These are phyloP conservation scores for Apiospora pterosperma DNA, from an alignment of 2,329 filamentous ascomycete species.

Conservation along the genomic window DNA sequence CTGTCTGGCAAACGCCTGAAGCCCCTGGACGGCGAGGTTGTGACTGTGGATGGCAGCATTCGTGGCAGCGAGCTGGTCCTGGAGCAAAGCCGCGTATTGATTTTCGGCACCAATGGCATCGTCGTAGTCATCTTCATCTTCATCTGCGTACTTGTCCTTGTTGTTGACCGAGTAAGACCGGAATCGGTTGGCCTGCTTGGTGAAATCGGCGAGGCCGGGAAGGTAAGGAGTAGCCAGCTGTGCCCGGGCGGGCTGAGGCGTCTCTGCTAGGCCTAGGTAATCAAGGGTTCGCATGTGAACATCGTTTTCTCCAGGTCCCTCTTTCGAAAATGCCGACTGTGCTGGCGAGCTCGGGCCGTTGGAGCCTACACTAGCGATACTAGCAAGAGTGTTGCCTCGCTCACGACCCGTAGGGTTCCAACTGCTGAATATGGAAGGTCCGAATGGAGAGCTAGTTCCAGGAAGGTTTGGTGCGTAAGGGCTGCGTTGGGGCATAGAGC, in stretches of 20 bases:
- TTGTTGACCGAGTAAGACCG: conserved; percentile 98
- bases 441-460: conserved; percentile 67
- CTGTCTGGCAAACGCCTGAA: conserved; percentile 74
- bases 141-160: conserved; percentile 92
- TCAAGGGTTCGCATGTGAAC: conserved; percentile 88
- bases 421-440: conserved; percentile 84
- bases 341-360: conserved; percentile 86
- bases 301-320: conserved; percentile 81
- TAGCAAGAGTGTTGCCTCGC: conserved; percentile 78
- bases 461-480: conserved; percentile 57
- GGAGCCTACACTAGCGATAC: conserved; percentile 81
- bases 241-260: conserved; percentile 75
- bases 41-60: conserved; percentile 79
- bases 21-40: conserved; percentile 79
- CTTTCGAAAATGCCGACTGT: conserved; percentile 80
- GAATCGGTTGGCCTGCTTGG: conserved; percentile 80
- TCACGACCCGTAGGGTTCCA: conserved; percentile 76
- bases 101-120: conserved; percentile 49
- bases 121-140: conserved; percentile 76
- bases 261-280: conserved; percentile 92
- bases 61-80: conserved; percentile 61
- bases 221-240: conserved; percentile 73
- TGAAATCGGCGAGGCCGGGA: conserved; percentile 71
- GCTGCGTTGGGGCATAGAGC: conserved; percentile 88
- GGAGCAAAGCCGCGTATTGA: conserved; percentile 58